Base-by-base conservation (phyloP, 2,329 filamentous ascomycete genomes). In the Aspergillus sp. region DNA sequence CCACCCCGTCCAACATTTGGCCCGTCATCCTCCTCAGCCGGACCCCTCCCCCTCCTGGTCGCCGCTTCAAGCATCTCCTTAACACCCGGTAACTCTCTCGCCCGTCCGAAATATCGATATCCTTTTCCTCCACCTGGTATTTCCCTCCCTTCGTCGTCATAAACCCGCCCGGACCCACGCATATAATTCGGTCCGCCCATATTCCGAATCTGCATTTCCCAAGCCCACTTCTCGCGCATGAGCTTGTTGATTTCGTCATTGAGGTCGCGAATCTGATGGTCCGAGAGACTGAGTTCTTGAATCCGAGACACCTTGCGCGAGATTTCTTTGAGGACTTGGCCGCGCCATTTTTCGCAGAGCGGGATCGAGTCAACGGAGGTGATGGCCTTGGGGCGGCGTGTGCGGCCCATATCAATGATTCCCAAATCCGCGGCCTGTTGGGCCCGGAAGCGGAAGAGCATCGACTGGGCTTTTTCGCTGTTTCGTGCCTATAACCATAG, bases 241-340 rank as follows among this genome's bases (percentile, higher is more conserved):
- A 96, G 84, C 79, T 96, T 96, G 82, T 99, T 99, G 82, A 99
- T 96, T 78, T 99, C 95, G 76, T 99, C 95, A 79, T 99, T 99
- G 72, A 99, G 82, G 77, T 99, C 95, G 70, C 95, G 88, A 75
- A 99, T 91, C 81, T 98, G 95, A 80, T 90, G 98, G 82, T 99
- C 95, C 77, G 87, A 91, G n/a, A 99, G 83, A 47, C 89, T 87
- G 8, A 86, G 81, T 68, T 99, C 95, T 75, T 99, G 95, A 78
- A 99, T 98, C 72, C 90, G 90, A 63, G 91, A 91, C 57, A 99
- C 91, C 77, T 99, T 99, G 77, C 95, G 92, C 64, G 89, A 93
- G 70, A 99, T 93, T 75, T 99, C 95, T 74, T 96, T 96, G 62
- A 99, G 86, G 31, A 98, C 93, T 73, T 98, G 95, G 41, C 95